Conservation (phyloP, 1,284 basidiomycete genomes). For the Meripilus lineatus region DNA sequence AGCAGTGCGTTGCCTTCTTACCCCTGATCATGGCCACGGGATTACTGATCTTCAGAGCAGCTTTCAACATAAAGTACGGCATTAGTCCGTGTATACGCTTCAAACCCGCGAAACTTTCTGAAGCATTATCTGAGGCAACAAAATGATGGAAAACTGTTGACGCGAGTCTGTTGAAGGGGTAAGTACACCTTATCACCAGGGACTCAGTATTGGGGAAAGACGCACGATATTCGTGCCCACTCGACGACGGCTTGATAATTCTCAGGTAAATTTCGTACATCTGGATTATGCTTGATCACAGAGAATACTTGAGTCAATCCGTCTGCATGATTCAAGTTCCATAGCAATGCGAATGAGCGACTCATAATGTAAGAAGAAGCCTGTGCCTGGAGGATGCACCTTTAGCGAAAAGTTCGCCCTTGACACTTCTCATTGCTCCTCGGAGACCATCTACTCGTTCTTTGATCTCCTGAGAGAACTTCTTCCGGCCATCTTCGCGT, state of each 20-base stretch:
- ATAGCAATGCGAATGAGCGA: constrained; percentile 1
- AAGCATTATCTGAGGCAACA: constrained; percentile 89
- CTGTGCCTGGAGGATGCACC: constrained; percentile 33
- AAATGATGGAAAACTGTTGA: constrained; percentile 96
- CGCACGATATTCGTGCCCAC: constrained; percentile 95
- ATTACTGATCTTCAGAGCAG: constrained; percentile 90
- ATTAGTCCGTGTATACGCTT: constrained; percentile 95
- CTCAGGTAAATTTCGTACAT: constrained; percentile 74
- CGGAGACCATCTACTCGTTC: constrained; percentile 84
- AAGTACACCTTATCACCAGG: background rate
- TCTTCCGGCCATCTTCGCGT: constrained; percentile 82
- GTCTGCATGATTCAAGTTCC: constrained; percentile 58
- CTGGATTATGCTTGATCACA: constrained; percentile 80
- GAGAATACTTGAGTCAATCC: constrained; percentile 87
- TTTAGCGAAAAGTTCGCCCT: constrained; percentile 86
- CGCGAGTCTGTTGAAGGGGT: constrained; percentile 56
- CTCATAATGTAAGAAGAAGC: background rate
- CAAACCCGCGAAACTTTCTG: constrained; percentile 81
- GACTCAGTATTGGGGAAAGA: constrained; percentile 13
- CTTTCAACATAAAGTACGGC: constrained; percentile 96
- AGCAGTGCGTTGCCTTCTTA: constrained; percentile 13
- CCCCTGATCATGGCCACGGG: constrained; percentile 94
- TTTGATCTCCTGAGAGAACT: constrained; percentile 87
- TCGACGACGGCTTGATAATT: constrained; percentile 90
- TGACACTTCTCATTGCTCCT: constrained; percentile 81